Conservation (phyloP, 768 basidiomycete genomes). For the Termitomyces sp. region DNA sequence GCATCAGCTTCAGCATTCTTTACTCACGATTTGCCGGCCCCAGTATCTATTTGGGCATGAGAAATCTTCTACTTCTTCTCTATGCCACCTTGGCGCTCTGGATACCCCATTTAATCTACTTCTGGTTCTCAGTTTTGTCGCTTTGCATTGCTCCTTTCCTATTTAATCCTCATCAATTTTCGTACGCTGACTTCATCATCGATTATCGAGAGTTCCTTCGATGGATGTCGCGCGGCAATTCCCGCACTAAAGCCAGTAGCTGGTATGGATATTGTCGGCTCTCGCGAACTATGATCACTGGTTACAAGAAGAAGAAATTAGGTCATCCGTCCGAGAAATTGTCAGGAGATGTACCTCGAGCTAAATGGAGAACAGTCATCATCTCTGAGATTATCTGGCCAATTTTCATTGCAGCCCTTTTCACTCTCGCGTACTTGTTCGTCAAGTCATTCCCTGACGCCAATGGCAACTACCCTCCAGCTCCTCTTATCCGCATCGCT, state of each 20-base stretch:
- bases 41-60: conserved; percentile 98
- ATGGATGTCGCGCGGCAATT: conserved; percentile 99
- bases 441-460: conserved; percentile 83
- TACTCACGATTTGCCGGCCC: conserved; percentile 99
- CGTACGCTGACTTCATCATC: conserved; percentile 94
- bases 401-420: conserved; percentile 67
- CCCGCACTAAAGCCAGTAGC: conserved; percentile 91
- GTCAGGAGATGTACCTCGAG: conserved; percentile 90
- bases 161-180: conserved; percentile 99
- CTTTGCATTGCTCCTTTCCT: conserved; percentile 96
- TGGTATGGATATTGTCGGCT: conserved; percentile 99
- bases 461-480: conserved; percentile 63
- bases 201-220: conserved; percentile 98
- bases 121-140: conserved; percentile 96
- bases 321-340: conserved; percentile 98
- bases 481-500: conserved; percentile 83
- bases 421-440: conserved; percentile 86
- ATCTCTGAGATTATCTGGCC: conserved; percentile 83
- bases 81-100: conserved; percentile 91
- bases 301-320: conserved; percentile 98
- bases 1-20: conserved; percentile 92
- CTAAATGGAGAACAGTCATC: conserved; percentile 79
- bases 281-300: conserved; percentile 95
- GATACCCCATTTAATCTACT: conserved; percentile 95
- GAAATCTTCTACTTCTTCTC: conserved; percentile 84